phyloP scores from a whole-genome alignment of 2,329 filamentous ascomycete genomes.

The Penicillium sp. region DNA sequence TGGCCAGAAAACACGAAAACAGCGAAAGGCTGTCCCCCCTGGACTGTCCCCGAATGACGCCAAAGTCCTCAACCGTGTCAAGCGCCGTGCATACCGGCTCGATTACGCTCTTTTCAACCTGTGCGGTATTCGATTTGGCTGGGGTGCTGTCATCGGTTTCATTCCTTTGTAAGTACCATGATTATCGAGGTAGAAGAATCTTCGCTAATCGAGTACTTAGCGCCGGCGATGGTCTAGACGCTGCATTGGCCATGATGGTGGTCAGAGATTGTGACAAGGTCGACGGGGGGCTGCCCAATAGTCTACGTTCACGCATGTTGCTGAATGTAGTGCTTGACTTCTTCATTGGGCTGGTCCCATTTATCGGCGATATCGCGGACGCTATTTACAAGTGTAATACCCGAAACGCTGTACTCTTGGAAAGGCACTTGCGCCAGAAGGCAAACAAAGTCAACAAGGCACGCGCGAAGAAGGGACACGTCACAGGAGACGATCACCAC shows the following conservation, averaged over 20 bases:
- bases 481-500: constrained; percentile 10
- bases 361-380: constrained; percentile 47
- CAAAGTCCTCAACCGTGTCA: constrained; percentile 78
- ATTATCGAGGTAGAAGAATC: not conserved
- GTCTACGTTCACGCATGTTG: constrained; percentile 67
- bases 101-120: constrained; percentile 82
- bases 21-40: constrained; percentile 76
- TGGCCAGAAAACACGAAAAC: constrained; percentile 71
- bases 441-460: constrained; percentile 37
- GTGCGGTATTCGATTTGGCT: constrained; percentile 80
- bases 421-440: constrained; percentile 41
- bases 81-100: constrained; percentile 77
- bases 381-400: constrained; percentile 48
- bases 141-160: constrained; percentile 80
- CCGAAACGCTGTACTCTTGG: constrained; percentile 43
- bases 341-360: constrained; percentile 49
- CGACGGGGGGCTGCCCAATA: constrained; percentile 64
- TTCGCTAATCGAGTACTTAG: constrained; percentile 35
- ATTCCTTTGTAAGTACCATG: constrained; percentile 66
- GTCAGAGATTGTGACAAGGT: constrained; percentile 68
- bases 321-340: constrained; percentile 63
- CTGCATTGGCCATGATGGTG: constrained; percentile 70
- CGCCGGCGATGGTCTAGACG: constrained; percentile 71
- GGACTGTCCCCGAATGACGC: constrained; percentile 81
- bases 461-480: constrained; percentile 24